Evolutionary conservation across 345 rosid genomes (phyloP), one percentile per base, ranked within the genome.

Genomic region (Corchorus olitorius): DNA sequence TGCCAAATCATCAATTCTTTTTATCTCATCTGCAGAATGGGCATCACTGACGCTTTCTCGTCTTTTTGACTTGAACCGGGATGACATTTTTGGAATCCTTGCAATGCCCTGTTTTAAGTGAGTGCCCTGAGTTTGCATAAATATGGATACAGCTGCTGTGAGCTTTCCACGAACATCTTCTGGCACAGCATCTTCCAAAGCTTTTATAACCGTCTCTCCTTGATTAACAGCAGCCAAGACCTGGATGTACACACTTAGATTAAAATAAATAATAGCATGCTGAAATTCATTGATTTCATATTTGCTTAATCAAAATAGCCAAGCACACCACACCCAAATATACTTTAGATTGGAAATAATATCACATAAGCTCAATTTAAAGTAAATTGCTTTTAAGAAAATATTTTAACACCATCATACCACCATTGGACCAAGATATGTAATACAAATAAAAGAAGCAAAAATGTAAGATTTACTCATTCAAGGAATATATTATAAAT

Each of bases 111-210:
- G 82, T 41, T 89, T 90, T 67, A 92, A 75, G 75, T 81, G 89
- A 58, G 75, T 72, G 27, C 88, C 83, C 76, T 85, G 88, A 74
- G 91, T 82, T 15, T 80, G 81, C 87, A 93, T 67, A 78, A 95
- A 83, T 77, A 83, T 90, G 50, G 94, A 85, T 41, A 88, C 91
- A 66, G 97, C 78, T 70, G 84, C 71, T 62, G 90, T 90, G 60
- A 95, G 93, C 80, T 89, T 95, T 80, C 37, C 99, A 62, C 92
- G 92, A 83, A 93, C 99, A 33, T 95, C 98, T 86, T 90, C 98
- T 14, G 98, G 98, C 74, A 95, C 96, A 39, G 92, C 98, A 84
- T 89, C 93, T 87, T 95, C 88, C 86, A 95, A 84, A 72, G 98
- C 99, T 76, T 77, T 88, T 82, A 95, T 53, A 75, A 95, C 41